Evolutionary conservation across 176 grass and related monocot species (phyloP).

Genomic region (Tillandsia fasciculata): DNA sequence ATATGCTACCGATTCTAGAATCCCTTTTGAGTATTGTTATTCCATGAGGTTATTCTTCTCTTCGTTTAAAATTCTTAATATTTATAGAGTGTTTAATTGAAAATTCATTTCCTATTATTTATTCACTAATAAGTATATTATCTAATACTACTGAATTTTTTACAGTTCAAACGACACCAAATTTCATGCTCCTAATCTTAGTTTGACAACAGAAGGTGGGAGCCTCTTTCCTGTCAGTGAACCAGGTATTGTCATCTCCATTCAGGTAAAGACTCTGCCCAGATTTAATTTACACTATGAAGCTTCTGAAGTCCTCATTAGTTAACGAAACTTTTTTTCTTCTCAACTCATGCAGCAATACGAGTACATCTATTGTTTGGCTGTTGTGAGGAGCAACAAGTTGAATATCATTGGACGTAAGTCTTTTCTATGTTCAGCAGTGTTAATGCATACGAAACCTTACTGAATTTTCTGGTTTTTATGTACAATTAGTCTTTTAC

Average conservation of each 20-base stretch:
- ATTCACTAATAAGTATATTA: background rate
- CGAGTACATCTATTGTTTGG: slow-evolving; percentile 67
- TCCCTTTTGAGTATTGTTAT: slow-evolving; percentile 85
- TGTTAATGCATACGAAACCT: background rate
- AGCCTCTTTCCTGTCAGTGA: slow-evolving; percentile 50
- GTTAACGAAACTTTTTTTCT: background rate
- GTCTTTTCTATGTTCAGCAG: slow-evolving; percentile 8
- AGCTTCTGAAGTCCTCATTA: background rate
- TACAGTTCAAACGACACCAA: slow-evolving; percentile 38
- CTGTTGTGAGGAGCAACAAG: slow-evolving; percentile 46
- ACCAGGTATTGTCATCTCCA: slow-evolving; percentile 39
- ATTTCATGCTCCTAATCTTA: slow-evolving; percentile 52
- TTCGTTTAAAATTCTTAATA: background rate
- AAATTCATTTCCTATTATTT: slow-evolving; percentile 10
- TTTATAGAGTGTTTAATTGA: no score
- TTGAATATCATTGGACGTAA: slow-evolving; percentile 93
- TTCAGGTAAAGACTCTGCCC: slow-evolving; percentile 29
- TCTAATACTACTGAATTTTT: slow-evolving; percentile 1
- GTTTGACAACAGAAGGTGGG: slow-evolving; percentile 48
- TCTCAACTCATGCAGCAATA: slow-evolving; percentile 37
- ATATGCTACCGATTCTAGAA: slow-evolving; percentile 33
- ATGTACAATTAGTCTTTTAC: no score
- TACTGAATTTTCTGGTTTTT: no score
- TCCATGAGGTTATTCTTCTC: slow-evolving; percentile 38
- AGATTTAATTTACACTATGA: background rate